Evolutionary conservation across 768 basidiomycete genomes (phyloP).

Genomic region (Exidia glandulosa): DNA sequence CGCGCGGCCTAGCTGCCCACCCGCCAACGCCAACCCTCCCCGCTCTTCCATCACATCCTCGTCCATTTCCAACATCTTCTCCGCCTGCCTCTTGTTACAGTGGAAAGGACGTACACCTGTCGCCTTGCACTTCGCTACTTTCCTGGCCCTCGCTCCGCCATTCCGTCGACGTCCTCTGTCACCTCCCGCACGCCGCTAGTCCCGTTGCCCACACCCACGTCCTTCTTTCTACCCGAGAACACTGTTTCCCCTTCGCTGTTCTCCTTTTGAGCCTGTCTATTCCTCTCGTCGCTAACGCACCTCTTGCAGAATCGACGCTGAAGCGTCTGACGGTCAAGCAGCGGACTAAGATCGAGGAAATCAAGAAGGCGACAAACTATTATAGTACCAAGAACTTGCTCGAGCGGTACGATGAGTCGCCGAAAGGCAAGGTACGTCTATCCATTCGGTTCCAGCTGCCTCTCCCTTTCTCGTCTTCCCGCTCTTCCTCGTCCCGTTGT

Average conservation of each 20-base stretch:
- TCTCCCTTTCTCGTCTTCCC: no score
- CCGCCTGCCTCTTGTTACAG: no score
- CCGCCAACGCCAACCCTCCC: no score
- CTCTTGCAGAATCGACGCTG: constrained; percentile 60
- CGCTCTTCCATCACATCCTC: no score
- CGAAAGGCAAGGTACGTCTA: constrained; percentile 5
- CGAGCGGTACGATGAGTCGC: constrained; percentile 73
- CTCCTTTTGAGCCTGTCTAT: background rate
- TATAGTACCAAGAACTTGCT: constrained; percentile 84
- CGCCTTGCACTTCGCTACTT: no score
- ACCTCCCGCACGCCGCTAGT: background rate
- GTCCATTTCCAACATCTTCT: no score
- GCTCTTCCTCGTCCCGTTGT: no score
- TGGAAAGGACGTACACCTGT: no score
- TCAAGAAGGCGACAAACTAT: constrained; percentile 97
- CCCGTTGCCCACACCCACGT: background rate
- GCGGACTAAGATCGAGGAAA: constrained; percentile 80
- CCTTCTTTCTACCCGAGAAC: background rate
- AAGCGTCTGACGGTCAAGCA: constrained; percentile 65
- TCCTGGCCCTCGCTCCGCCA: no score
- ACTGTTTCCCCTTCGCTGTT: no score
- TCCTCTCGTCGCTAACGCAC: background rate
- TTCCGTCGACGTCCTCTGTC: background rate
- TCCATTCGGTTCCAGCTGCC: no score
- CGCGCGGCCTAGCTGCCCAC: no score